Conservation (phyloP, 495 filamentous ascomycete species). For the Hypomontagnella submonticulosa region DNA sequence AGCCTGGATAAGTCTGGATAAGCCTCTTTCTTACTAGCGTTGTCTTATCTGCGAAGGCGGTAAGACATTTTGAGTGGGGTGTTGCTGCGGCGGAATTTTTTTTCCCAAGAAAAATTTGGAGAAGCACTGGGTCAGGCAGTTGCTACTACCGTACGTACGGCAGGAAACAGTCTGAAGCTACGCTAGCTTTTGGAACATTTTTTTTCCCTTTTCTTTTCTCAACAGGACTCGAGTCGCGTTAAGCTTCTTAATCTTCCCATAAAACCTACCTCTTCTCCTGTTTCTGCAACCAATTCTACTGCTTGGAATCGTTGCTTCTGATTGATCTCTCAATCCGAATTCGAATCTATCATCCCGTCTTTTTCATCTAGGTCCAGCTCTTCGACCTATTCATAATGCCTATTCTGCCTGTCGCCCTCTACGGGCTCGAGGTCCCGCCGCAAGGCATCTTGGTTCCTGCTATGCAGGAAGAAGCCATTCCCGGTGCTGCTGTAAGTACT, state of each 20-base stretch:
- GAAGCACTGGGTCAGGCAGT: background rate
- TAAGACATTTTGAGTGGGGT: slow-evolving; percentile 31
- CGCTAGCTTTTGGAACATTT: slow-evolving; percentile 33
- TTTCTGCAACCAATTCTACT: background rate
- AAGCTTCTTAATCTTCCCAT: slow-evolving; percentile 39
- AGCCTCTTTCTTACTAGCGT: slow-evolving; percentile 29
- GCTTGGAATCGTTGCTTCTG: background rate
- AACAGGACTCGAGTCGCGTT: slow-evolving; percentile 44
- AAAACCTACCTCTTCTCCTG: slow-evolving; percentile 13
- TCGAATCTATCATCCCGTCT: background rate
- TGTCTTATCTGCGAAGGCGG: slow-evolving; percentile 35
- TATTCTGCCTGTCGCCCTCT: slow-evolving; percentile 82
- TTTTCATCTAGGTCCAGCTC: slow-evolving; percentile 5
- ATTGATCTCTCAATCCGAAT: slow-evolving; percentile 8
- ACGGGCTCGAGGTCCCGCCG: slow-evolving; percentile 86
- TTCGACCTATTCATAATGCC: slow-evolving; percentile 38
- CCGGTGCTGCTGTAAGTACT: slow-evolving; percentile 75
- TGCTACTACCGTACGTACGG: too few relatives aligned
- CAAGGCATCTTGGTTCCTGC: slow-evolving; percentile 81
- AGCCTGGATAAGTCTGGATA: slow-evolving; percentile 28
- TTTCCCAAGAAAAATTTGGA: slow-evolving; percentile 43
- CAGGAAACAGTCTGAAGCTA: slow-evolving; percentile 14
- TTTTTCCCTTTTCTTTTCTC: slow-evolving; percentile 43
- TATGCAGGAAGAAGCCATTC: slow-evolving; percentile 44
- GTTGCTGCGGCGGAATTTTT: slow-evolving; percentile 41